phyloP scores from a whole-genome alignment of 2,329 filamentous ascomycete species.

The Nemania sp. region DNA sequence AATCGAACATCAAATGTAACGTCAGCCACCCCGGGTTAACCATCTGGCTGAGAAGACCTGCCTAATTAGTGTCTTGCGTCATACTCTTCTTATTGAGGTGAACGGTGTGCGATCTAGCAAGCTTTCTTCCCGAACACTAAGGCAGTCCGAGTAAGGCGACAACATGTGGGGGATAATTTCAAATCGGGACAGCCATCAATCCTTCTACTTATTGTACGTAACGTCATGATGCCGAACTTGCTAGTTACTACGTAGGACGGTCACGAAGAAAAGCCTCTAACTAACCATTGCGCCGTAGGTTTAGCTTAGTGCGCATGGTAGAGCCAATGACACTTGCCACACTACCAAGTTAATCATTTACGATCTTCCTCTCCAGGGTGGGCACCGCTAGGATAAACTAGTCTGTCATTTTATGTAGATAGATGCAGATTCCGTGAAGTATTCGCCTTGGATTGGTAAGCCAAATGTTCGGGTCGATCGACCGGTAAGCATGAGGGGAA shows the following conservation, averaged over 20 bases:
- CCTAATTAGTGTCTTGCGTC: slow-evolving; percentile 27
- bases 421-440: slow-evolving; percentile 26
- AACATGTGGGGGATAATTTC: slow-evolving; percentile 25
- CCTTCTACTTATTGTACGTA: neutral
- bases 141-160: slow-evolving; percentile 14
- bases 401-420: slow-evolving; percentile 29
- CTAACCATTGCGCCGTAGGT: neutral
- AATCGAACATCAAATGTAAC: slow-evolving; percentile 25
- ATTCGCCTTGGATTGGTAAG: slow-evolving; percentile 14
- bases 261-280: neutral
- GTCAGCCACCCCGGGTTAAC: slow-evolving; percentile 5
- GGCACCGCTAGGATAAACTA: slow-evolving; percentile 4
- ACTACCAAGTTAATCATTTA: neutral
- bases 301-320: slow-evolving; percentile 2
- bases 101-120: slow-evolving; percentile 19
- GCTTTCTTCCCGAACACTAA: slow-evolving; percentile 31
- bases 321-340: slow-evolving; percentile 4
- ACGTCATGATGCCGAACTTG: neutral
- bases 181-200: slow-evolving; percentile 18
- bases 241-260: neutral
- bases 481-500: neutral
- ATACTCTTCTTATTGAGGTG: slow-evolving; percentile 8
- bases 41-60: slow-evolving; percentile 19
- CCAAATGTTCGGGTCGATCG: neutral
- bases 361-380: slow-evolving; percentile 11